Conservation (phyloP, 352 stramenopile genomes). For the Elongisporangium undulatum region DNA sequence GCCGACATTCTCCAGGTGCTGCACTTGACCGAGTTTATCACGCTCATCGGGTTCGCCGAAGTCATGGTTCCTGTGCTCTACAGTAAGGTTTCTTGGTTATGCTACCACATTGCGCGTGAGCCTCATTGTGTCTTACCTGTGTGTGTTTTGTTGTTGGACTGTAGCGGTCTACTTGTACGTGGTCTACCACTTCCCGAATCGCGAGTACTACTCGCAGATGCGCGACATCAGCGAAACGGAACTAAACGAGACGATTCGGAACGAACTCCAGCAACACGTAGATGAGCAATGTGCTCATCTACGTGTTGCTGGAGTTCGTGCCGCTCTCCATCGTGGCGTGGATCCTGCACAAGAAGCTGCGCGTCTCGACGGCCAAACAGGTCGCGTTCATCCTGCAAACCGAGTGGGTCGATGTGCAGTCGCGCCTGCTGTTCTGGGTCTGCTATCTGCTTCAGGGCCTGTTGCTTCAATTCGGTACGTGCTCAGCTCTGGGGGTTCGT, state of each 20-base stretch:
- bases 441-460: slow-evolving; percentile 29
- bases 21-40: slow-evolving; percentile 24
- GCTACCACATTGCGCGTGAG: no score
- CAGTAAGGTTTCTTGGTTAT: slow-evolving; percentile 8
- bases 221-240: slow-evolving; percentile 2
- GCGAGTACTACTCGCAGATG: slow-evolving; percentile 27
- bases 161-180: slow-evolving; percentile 20
- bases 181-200: slow-evolving; percentile 31
- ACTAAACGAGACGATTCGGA: neutral
- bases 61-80: slow-evolving; percentile 24
- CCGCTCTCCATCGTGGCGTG: slow-evolving; percentile 22
- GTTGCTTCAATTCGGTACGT: no score
- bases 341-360: slow-evolving; percentile 18
- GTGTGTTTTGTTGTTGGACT: neutral
- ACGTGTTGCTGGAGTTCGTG: slow-evolving; percentile 23
- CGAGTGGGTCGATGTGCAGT: slow-evolving; percentile 9
- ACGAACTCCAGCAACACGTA: no score
- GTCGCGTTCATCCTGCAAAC: slow-evolving; percentile 28
- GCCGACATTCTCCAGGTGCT: slow-evolving; percentile 19
- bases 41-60: slow-evolving; percentile 27
- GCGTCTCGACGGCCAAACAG: slow-evolving; percentile 15
- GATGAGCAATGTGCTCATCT: slow-evolving; percentile 13
- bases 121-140: neutral
- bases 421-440: slow-evolving; percentile 25
- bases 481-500: no score